Percentiles rank a stretch among this genome's conserved stretches.
Evolutionary conservation across 2,329 filamentous ascomycete genomes (phyloP).

Genomic region (Neopestalotiopsis sp.): DNA sequence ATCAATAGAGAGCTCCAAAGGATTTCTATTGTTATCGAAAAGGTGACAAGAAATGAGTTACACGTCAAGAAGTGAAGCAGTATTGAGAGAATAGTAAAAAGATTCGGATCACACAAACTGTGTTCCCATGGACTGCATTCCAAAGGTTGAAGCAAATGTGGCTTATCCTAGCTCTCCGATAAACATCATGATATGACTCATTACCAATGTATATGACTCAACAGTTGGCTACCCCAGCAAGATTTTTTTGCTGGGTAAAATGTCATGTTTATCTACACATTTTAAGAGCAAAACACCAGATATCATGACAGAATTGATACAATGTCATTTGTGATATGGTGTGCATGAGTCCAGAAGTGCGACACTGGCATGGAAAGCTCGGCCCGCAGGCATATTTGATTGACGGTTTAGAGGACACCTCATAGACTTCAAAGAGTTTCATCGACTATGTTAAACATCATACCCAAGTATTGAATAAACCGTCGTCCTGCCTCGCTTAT

Average conservation of each 20-base stretch:
- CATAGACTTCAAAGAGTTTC: not conserved
- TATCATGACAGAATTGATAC: too few species aligned
- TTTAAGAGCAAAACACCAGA: not conserved
- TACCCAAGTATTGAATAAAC: not conserved
- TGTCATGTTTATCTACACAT: not conserved
- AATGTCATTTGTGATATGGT: too few species aligned
- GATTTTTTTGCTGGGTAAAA: not conserved
- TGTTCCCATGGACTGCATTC: not conserved
- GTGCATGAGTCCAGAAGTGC: too few species aligned
- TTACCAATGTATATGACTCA: not conserved
- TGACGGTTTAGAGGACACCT: too few species aligned
- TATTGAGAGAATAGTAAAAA: not conserved
- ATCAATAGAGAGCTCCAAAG: too few species aligned
- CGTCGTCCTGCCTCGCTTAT: too few species aligned
- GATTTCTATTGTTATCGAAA: too few species aligned
- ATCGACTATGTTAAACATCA: not conserved
- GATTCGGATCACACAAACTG: not conserved
- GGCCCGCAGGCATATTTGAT: too few species aligned
- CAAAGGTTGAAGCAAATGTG: not conserved
- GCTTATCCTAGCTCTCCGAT: not conserved
- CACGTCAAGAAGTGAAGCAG: not conserved
- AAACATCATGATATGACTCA: not conserved
- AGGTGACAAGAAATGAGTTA: not conserved
- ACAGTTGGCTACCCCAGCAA: not conserved
- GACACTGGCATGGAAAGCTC: too few species aligned